These are phyloP conservation scores for Pyricularia sp. DNA, from an alignment of 2,329 filamentous ascomycete species.

Conservation along the genomic window DNA sequence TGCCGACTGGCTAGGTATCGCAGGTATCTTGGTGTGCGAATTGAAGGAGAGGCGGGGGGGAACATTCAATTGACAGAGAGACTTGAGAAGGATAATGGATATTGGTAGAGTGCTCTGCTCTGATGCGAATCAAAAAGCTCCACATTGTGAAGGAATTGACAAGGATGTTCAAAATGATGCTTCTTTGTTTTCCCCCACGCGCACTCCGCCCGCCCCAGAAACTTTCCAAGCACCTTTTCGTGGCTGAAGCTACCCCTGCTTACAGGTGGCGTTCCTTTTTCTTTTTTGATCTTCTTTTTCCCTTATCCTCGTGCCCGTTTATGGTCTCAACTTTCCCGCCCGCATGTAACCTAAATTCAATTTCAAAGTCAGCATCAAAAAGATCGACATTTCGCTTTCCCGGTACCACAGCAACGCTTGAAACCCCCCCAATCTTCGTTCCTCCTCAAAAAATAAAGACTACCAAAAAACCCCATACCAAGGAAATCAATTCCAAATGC, in stretches of 20 bases:
- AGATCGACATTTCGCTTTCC: neutral
- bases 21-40: neutral
- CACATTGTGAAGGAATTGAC: neutral
- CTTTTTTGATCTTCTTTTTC: neutral
- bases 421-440: neutral
- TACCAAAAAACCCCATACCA: neutral
- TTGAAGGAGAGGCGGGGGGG: neutral
- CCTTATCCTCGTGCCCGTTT: neutral
- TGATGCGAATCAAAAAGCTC: neutral
- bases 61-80: neutral
- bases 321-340: neutral
- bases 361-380: neutral
- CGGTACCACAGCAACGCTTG: neutral
- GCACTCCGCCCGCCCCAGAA: neutral
- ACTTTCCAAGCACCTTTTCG: neutral
- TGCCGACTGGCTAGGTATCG: neutral
- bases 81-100: neutral
- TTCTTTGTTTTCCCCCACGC: neutral
- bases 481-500: neutral
- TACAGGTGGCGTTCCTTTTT: neutral
- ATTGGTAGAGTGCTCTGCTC: neutral
- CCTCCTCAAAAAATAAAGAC: neutral
- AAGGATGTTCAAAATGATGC: neutral
- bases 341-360: neutral
- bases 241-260: conserved; percentile 14